Percentiles rank a stretch among this genome's conserved stretches.
phyloP scores from a whole-genome alignment of 2,329 filamentous ascomycete genomes.

The Ophiostoma montium region DNA sequence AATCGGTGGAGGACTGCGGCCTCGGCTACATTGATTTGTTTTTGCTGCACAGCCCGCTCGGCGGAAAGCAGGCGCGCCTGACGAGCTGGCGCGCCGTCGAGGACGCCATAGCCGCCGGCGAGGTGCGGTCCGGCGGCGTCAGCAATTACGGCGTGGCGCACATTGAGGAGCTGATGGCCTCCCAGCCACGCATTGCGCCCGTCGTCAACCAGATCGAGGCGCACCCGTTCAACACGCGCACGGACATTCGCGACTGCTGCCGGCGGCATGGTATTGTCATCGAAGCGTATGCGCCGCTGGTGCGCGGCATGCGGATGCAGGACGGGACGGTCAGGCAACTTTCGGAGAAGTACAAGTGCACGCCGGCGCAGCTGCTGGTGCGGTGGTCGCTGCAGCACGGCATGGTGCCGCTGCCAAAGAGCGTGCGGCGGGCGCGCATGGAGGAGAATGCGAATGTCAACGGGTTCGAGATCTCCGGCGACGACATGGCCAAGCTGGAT shows the following conservation, averaged over 20 bases:
- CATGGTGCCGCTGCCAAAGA: conserved; percentile 63
- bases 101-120: conserved; percentile 58
- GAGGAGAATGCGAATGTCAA: conserved; percentile 49
- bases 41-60: conserved; percentile 66
- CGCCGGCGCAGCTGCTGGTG: conserved; percentile 59
- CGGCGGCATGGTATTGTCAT: conserved; percentile 52
- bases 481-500: conserved; percentile 50
- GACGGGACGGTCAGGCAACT: conserved; percentile 49
- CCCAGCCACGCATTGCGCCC: conserved; percentile 42
- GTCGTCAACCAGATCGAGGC: conserved; percentile 72
- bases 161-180: conserved; percentile 55
- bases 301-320: conserved; percentile 53
- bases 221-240: conserved; percentile 68
- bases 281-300: conserved; percentile 70
- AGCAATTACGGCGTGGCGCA: conserved; percentile 67
- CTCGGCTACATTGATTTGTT: conserved; percentile 69
- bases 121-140: conserved; percentile 58
- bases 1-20: conserved; percentile 49
- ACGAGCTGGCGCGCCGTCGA: conserved; percentile 66
- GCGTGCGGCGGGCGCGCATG: conserved; percentile 46
- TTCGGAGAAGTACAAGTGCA: conserved; percentile 54
- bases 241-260: conserved; percentile 51
- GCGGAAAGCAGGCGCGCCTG: conserved; percentile 50
- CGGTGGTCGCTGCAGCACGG: conserved; percentile 66
- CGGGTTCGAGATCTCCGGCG: conserved; percentile 44